Evolutionary conservation across 2,329 filamentous ascomycete species (phyloP).

Genomic region (Claviceps fusiformis): DNA sequence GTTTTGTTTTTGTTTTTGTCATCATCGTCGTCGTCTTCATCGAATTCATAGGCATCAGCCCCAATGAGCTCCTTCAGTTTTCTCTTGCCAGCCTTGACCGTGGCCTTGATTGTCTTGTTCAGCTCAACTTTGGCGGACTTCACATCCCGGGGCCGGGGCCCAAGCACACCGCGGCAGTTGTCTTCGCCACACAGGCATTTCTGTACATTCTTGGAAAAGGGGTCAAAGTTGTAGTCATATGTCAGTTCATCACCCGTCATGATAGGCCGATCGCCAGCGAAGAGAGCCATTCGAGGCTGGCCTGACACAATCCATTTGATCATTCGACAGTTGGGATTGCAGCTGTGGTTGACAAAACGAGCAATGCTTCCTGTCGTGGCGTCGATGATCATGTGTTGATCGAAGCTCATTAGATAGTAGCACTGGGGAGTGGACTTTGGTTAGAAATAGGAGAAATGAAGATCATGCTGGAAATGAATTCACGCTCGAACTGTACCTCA

Average conservation of each 20-base stretch:
- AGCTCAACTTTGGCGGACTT: slow-evolving; percentile 33
- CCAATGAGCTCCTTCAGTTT: slow-evolving; percentile 41
- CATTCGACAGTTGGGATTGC: slow-evolving; percentile 93
- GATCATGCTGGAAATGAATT: too few species aligned
- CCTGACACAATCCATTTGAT: slow-evolving; percentile 94
- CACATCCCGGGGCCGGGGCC: slow-evolving; percentile 45
- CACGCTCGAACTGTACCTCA: slow-evolving; percentile 43
- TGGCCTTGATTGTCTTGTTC: slow-evolving; percentile 25
- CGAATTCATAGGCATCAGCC: slow-evolving; percentile 16
- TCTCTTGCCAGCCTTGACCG: slow-evolving; percentile 37
- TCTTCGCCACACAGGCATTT: slow-evolving; percentile 48
- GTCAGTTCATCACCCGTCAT: slow-evolving; percentile 93
- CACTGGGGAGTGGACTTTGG: slow-evolving; percentile 41
- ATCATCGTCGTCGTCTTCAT: neutral
- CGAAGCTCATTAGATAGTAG: slow-evolving; percentile 97
- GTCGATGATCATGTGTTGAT: slow-evolving; percentile 97
- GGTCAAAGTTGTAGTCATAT: slow-evolving; percentile 74
- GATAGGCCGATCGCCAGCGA: slow-evolving; percentile 79
- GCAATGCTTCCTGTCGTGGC: slow-evolving; percentile 92
- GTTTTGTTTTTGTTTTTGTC: neutral
- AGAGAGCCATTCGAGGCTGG: slow-evolving; percentile 90
- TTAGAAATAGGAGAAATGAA: neutral
- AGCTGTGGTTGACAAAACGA: slow-evolving; percentile 96
- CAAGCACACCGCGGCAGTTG: slow-evolving; percentile 52
- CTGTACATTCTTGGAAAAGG: slow-evolving; percentile 57